Percentiles rank a stretch among this genome's conserved stretches.
Evolutionary conservation across 495 filamentous ascomycete species (phyloP).

Genomic region (Tuber brumale): DNA sequence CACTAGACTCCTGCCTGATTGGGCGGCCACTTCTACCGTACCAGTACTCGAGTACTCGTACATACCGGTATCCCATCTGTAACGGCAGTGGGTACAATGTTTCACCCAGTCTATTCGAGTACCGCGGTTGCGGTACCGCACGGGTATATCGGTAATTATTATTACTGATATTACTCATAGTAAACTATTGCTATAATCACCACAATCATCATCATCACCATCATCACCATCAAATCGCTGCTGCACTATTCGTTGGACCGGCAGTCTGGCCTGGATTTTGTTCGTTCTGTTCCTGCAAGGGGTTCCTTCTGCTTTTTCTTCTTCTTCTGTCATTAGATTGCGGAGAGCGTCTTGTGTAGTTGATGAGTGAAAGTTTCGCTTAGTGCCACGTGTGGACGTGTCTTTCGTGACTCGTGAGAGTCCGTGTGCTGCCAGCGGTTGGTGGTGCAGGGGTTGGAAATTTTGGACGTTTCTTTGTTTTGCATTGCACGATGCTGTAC

Average conservation of each 20-base stretch:
- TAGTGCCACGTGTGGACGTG: background rate
- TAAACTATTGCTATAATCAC: background rate
- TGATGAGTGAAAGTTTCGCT: background rate
- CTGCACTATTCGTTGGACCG: background rate
- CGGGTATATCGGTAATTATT: background rate
- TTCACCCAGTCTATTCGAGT: background rate
- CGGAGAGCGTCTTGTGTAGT: background rate
- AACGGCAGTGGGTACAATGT: background rate
- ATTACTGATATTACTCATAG: no score
- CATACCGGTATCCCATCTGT: background rate
- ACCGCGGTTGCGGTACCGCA: background rate
- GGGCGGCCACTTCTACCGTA: background rate
- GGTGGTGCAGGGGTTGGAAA: background rate
- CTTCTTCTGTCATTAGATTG: background rate
- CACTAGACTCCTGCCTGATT: background rate
- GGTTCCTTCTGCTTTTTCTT: background rate
- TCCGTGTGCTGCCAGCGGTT: background rate
- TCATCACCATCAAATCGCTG: background rate
- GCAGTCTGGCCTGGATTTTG: background rate
- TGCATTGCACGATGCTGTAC: background rate
- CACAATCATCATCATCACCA: background rate
- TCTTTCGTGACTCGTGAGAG: background rate
- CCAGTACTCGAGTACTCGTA: no score
- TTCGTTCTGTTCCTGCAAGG: background rate
- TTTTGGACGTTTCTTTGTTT: background rate